phyloP scores from a whole-genome alignment of 352 stramenopile genomes.

The Phytopythium mirpurense region DNA sequence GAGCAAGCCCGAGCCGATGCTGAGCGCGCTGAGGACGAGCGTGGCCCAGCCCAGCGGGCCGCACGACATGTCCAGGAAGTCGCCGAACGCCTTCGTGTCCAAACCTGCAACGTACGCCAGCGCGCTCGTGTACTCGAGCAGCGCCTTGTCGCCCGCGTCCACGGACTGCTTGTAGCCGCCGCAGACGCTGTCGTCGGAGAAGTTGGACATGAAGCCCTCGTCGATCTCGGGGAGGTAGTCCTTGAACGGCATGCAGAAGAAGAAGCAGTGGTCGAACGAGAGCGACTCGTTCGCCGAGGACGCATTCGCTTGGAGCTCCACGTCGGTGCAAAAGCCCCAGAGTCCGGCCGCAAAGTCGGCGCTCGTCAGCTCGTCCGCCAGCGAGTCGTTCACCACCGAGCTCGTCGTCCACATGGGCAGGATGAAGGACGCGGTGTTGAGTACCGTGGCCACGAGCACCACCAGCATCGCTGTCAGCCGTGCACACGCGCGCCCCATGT shows the following conservation, averaged over 20 bases:
- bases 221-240: conserved; percentile 35
- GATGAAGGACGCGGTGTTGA: conserved; percentile 59
- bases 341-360: conserved; percentile 52
- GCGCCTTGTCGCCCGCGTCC: conserved; percentile 17
- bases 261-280: conserved; percentile 62
- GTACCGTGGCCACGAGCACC: conserved; percentile 43
- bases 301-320: conserved; percentile 28
- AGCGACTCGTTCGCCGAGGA: conserved; percentile 21
- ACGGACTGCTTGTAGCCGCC: conserved; percentile 38
- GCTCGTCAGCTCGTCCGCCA: conserved; percentile 23
- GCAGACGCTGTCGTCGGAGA: conserved; percentile 52
- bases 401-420: conserved; percentile 66
- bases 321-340: conserved; percentile 63
- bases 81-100: conserved; percentile 40
- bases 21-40: conserved; percentile 39
- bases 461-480: conserved; percentile 53
- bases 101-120: conserved; percentile 41
- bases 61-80: conserved; percentile 62
- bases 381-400: conserved; percentile 33
- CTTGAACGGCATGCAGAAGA: conserved; percentile 60
- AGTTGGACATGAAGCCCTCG: conserved; percentile 33
- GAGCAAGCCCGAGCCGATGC: conserved; percentile 28
- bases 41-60: conserved; percentile 34
- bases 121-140: conserved; percentile 23
- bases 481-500: conserved; percentile 53